Percentiles rank a stretch among this genome's conserved stretches.
These are phyloP conservation scores for Globisporangium echinulatum DNA, from an alignment of 352 stramenopile species.

Conservation along the genomic window DNA sequence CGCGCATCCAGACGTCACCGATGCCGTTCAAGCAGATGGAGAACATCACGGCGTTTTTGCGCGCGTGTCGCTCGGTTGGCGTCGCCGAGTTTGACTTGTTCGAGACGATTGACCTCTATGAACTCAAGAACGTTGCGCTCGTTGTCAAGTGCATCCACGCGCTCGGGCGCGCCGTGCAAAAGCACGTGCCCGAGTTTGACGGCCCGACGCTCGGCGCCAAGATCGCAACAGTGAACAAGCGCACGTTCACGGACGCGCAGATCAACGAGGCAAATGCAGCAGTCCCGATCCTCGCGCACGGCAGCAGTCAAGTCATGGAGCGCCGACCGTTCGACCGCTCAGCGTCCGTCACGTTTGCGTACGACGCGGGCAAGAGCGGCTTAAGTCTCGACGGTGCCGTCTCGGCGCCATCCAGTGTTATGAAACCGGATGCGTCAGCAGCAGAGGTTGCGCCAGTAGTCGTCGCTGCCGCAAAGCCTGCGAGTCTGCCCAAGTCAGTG, in stretches of 20 bases:
- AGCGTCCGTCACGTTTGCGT: conserved; percentile 59
- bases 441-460: neutral
- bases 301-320: conserved; percentile 58
- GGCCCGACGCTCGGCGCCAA: conserved; percentile 70
- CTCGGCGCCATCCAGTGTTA: neutral
- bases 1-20: conserved; percentile 51
- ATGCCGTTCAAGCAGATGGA: conserved; percentile 91
- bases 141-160: conserved; percentile 84
- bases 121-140: conserved; percentile 81
- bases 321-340: conserved; percentile 59
- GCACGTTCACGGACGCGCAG: conserved; percentile 58
- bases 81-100: conserved; percentile 88
- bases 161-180: conserved; percentile 66
- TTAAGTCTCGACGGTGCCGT: conserved; percentile 3
- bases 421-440: neutral
- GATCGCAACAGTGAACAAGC: conserved; percentile 60
- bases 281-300: conserved; percentile 52
- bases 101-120: conserved; percentile 86
- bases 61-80: conserved; percentile 69
- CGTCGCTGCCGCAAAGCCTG: conserved; percentile 4
- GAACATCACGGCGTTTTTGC: conserved; percentile 83
- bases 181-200: conserved; percentile 64
- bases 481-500: conserved; percentile 15
- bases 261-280: conserved; percentile 48
- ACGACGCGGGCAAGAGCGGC: conserved; percentile 37